These are phyloP conservation scores for Tympanopsis confertula DNA, from an alignment of 2,329 filamentous ascomycete species.

Conservation along the genomic window DNA sequence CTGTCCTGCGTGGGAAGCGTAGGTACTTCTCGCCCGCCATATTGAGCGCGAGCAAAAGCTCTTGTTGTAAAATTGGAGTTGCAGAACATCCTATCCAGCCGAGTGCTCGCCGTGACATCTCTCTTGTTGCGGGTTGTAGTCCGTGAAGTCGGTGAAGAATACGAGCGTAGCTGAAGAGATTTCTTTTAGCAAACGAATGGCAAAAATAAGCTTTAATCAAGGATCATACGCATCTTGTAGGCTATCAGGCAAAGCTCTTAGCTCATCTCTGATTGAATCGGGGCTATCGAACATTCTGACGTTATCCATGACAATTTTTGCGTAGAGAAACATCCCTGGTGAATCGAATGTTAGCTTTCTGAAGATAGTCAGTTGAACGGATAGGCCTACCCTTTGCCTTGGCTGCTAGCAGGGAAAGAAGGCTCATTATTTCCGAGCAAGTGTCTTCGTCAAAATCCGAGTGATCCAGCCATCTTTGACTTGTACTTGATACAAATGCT, in stretches of 20 bases:
- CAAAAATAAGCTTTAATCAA: constrained; percentile 6
- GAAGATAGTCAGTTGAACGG: background rate
- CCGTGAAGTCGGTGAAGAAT: background rate
- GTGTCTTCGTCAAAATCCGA: constrained; percentile 6
- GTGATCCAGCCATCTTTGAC: constrained; percentile 6
- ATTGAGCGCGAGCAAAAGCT: background rate
- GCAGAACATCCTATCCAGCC: background rate
- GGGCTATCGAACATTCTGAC: constrained; percentile 7
- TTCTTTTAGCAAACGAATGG: background rate
- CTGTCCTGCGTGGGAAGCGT: background rate
- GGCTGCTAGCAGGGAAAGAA: constrained; percentile 8
- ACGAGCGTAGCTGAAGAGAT: background rate
- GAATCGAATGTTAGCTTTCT: background rate
- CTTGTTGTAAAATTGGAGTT: background rate
- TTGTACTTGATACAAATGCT: constrained; percentile 7
- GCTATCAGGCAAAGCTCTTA: constrained; percentile 12
- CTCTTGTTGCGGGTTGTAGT: background rate
- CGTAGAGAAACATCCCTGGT: constrained; percentile 21
- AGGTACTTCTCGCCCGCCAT: background rate
- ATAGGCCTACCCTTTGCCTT: constrained; percentile 11
- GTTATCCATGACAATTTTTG: constrained; percentile 11
- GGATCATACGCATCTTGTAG: constrained; percentile 15
- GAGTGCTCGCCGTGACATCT: background rate
- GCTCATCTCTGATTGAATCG: constrained; percentile 12
- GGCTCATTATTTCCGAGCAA: constrained; percentile 6